These are phyloP conservation scores for Auxenochlorella pyrenoidosa DNA, from an alignment of 139 green algal species.

Conservation along the genomic window DNA sequence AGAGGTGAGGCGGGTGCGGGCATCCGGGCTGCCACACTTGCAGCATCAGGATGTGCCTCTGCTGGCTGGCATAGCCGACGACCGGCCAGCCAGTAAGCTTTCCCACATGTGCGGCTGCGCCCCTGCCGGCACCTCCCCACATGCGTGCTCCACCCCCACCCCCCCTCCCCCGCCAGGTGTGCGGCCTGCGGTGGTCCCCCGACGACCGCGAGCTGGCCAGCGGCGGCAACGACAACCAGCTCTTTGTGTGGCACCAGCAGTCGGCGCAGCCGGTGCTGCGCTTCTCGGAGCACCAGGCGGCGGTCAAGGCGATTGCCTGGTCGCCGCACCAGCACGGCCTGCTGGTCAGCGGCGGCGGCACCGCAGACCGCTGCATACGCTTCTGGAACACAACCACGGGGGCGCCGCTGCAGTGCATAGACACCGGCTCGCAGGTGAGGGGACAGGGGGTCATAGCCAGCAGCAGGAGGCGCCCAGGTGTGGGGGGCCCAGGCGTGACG, in stretches of 20 bases:
- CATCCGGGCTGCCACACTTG: neutral
- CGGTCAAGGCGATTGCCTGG: slow-evolving; percentile 97
- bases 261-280: slow-evolving; percentile 61
- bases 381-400: slow-evolving; percentile 97
- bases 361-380: slow-evolving; percentile 94
- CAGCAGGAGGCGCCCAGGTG: too few relatives aligned
- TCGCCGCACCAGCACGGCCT: slow-evolving; percentile 97
- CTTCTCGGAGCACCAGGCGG: slow-evolving; percentile 83
- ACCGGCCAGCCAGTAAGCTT: too few relatives aligned
- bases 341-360: slow-evolving; percentile 94
- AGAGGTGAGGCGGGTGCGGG: slow-evolving; percentile 68
- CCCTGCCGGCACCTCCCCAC: neutral
- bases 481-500: too few relatives aligned
- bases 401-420: slow-evolving; percentile 77
- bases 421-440: slow-evolving; percentile 80
- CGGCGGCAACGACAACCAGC: slow-evolving; percentile 91
- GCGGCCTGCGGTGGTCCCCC: slow-evolving; percentile 84
- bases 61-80: too few relatives aligned
- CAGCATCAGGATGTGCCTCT: too few relatives aligned
- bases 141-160: neutral
- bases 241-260: slow-evolving; percentile 74
- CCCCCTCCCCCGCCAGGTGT: slow-evolving; percentile 69
- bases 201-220: slow-evolving; percentile 86
- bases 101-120: too few relatives aligned
- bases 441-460: neutral